Evolutionary conservation across 306 rosid species (phyloP).

Genomic region (Prunus padus): DNA sequence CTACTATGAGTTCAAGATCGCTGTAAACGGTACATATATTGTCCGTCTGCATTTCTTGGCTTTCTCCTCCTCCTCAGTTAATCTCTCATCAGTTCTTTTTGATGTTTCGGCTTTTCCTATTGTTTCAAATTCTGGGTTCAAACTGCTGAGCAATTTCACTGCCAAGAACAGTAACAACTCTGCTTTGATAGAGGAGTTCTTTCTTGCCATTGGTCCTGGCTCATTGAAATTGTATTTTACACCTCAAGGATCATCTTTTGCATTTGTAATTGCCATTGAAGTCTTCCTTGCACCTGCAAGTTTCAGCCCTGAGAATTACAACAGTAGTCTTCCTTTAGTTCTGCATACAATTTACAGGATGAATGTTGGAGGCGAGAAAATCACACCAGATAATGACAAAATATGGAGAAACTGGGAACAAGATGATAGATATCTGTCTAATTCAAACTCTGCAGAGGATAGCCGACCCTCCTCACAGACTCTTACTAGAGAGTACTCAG

Average conservation of each 20-base stretch:
- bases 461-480: rapidly evolving
- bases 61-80: constrained; percentile 17
- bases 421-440: constrained; percentile 3
- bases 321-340: not conserved
- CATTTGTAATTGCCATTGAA: constrained; percentile 56
- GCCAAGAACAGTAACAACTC: constrained; percentile 1
- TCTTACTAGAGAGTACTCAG: not conserved
- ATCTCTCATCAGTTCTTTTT: constrained; percentile 38
- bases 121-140: constrained; percentile 34
- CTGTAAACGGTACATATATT: constrained; percentile 19
- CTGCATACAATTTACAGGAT: constrained; percentile 33
- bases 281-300: constrained; percentile 31
- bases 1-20: constrained; percentile 13
- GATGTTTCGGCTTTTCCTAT: constrained; percentile 29
- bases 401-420: constrained; percentile 31
- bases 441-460: not conserved
- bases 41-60: constrained; percentile 56
- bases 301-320: not conserved
- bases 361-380: constrained; percentile 35
- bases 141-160: constrained; percentile 34
- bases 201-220: not conserved
- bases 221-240: constrained; percentile 27
- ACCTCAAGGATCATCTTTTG: constrained; percentile 39
- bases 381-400: not conserved
- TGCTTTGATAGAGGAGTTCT: constrained; percentile 33